Evolutionary conservation across 768 basidiomycete genomes (phyloP), one percentile per base, ranked within the genome.

Genomic region (Xerocomus potaroensis): DNA sequence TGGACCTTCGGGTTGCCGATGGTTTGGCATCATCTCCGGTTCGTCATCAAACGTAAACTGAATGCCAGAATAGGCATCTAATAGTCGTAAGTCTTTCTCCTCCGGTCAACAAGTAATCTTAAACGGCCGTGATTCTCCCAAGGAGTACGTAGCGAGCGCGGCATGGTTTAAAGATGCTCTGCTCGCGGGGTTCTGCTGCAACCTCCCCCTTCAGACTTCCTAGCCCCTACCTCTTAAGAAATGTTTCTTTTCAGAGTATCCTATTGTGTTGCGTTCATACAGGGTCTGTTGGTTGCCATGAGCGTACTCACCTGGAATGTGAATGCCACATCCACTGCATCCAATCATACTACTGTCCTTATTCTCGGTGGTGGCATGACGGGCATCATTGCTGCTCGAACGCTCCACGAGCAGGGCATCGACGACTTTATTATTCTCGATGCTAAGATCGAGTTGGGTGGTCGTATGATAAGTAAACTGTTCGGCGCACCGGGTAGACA

Each of bases 301-400:
- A 22, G 21, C 6, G 50, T 38, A 9, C 35, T 50, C n/a, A 47
- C 56, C 22, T 48, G 52, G 26, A 44, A 51, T 54, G 37, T 14
- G 19, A 36, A 36, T 7, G 5, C 35, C 11, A 27, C 26, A 10
- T 27, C 26, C 26, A 27, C 26, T 10, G 26, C 41, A 15, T 34
- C 52, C 16, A 56, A 48, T 22, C 45, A 57, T 24, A 56, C 59
- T 11, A 69, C 58, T 6, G 74, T 83, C 12, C 72, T 85, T 35
- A 78, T 85, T 41, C 71, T 84, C 24, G 84, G 83, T 6, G 83
- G 80, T 24, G 83, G 83, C 8, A 74, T 84, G 30, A 66, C 84
- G 5, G 84, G 83, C 9, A 67, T 84, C 16, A 79, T 80, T 29
- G 81, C 82, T 9, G 83, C 84, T 11, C 74, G 77, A 23, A 77